phyloP scores from a whole-genome alignment of 2,329 filamentous ascomycete species.

The Chaetomiaceae sp. region DNA sequence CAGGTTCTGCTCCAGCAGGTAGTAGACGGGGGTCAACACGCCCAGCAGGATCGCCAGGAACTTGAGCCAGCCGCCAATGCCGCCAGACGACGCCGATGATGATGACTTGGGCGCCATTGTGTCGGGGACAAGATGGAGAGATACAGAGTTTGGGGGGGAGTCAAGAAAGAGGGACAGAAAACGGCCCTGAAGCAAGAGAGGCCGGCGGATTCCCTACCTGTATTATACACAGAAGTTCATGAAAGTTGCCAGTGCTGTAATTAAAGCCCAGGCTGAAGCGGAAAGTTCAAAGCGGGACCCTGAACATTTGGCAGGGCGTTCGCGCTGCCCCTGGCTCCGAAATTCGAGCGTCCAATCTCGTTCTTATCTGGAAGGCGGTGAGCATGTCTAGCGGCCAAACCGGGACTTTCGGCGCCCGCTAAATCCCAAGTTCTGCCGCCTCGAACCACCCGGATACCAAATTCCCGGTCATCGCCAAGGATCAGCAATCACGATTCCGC shows the following conservation, averaged over 20 bases:
- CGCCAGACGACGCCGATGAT: slow-evolving; percentile 12
- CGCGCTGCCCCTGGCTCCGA: background rate
- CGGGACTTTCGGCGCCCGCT: slow-evolving; percentile 10
- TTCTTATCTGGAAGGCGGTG: slow-evolving; percentile 12
- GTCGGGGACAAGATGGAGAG: background rate
- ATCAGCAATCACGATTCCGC: background rate
- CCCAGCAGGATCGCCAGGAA: slow-evolving; percentile 49
- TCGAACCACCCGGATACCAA: slow-evolving; percentile 17
- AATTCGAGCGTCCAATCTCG: no score
- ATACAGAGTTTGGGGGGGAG: background rate
- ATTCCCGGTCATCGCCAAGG: slow-evolving; percentile 13
- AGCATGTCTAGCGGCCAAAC: background rate
- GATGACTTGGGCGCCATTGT: slow-evolving; percentile 20
- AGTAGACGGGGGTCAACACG: slow-evolving; percentile 47
- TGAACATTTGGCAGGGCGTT: background rate
- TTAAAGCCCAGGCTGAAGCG: no score
- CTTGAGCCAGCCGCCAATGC: slow-evolving; percentile 30
- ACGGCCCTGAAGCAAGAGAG: no score
- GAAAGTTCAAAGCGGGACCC: no score
- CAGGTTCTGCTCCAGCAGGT: slow-evolving; percentile 52
- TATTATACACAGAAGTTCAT: no score
- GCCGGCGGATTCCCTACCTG: no score
- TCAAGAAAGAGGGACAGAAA: slow-evolving; percentile 1
- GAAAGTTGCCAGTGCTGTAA: no score
- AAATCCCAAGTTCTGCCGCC: background rate